Base-by-base conservation (phyloP, 208 protist species). In the Entamoeba nuttalli region DNA sequence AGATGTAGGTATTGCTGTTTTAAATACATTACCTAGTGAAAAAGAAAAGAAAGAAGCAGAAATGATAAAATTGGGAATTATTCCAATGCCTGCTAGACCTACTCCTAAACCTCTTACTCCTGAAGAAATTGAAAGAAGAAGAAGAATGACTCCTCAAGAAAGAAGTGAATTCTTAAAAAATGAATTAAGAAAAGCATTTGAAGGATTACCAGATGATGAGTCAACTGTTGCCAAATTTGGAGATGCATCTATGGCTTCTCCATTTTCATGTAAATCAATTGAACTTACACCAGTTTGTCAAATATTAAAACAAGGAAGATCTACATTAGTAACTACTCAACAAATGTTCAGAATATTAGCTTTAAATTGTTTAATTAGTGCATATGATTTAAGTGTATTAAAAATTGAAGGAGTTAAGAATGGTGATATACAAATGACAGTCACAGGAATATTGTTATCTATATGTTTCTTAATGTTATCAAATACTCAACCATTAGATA, bases 301-400 rank as follows among this genome's bases (percentile, higher is more conserved):
- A 21, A 1, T 96, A 3, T 51, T 95, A 11, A 52, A 21, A 93
- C 94, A 95, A 94, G 95, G 95, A 7, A 52, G 99, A 94, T 99
- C 98, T 93, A 99, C 99, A 51, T 97, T 99, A 2, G 98, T 99
- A 14, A 99, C 98, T 15, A 99, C 98, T 51, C 97, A 99, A 94
- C 98, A 99, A 97, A 99, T 99, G 98, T 99, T 99, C 97, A 99
- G 98, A 96, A 99, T 99, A 94, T 97, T 99, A 19, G 99, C 99
- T 9, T 97, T 99, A 25, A 99, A 99, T 96, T 99, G 98, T 96
- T 97, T 99, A 19, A 98, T 98, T 94, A 97, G 97, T 41, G 98
- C 98, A 0, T 99, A 99, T 96, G 98, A 97, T 50, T 98, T 99
- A 96, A 98, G 97, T 14, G 98, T 99, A 19, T 97, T 99, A n/a